Percentiles rank a stretch among this genome's conserved stretches.
Evolutionary conservation across 257 asterid genomes (phyloP).

Genomic region (Marsdenia floribunda): DNA sequence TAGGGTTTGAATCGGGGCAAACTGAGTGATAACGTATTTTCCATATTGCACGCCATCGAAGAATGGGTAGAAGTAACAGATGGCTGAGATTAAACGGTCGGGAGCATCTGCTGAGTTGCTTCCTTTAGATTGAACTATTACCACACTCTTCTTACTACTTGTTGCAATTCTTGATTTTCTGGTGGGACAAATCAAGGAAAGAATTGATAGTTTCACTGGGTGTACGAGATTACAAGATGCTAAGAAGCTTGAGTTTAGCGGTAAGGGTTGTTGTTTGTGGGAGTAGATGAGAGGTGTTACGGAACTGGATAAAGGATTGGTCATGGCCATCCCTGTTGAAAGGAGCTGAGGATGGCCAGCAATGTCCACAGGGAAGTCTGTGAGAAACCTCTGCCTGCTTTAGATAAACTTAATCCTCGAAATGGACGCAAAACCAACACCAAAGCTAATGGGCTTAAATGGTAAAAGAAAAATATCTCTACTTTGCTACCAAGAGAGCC

Average conservation of each 20-base stretch:
- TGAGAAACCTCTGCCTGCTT: neutral
- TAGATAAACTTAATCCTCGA: too few species aligned
- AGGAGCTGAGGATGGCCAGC: constrained; percentile 12
- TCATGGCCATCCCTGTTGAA: constrained; percentile 40
- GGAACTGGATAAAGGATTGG: constrained; percentile 35
- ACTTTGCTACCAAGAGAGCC: too few species aligned
- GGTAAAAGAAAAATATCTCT: neutral
- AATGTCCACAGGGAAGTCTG: neutral
- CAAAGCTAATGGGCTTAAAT: neutral
- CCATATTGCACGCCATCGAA: constrained; percentile 97
- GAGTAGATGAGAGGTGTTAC: constrained; percentile 19
- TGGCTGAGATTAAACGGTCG: constrained; percentile 84
- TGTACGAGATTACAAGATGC: constrained; percentile 15
- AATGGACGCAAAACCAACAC: neutral
- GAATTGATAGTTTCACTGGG: constrained; percentile 11
- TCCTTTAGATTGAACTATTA: constrained; percentile 51
- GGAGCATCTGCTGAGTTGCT: constrained; percentile 60
- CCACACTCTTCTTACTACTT: constrained; percentile 18
- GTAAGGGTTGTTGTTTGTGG: constrained; percentile 1
- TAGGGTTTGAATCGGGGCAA: constrained; percentile 57
- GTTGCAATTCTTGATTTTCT: constrained; percentile 16
- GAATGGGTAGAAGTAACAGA: constrained; percentile 89
- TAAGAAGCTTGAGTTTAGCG: constrained; percentile 1
- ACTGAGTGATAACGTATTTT: constrained; percentile 70
- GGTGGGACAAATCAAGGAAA: constrained; percentile 15